Conservation (phyloP, 2,329 filamentous ascomycete genomes). For the Fusarium duplospermum region DNA sequence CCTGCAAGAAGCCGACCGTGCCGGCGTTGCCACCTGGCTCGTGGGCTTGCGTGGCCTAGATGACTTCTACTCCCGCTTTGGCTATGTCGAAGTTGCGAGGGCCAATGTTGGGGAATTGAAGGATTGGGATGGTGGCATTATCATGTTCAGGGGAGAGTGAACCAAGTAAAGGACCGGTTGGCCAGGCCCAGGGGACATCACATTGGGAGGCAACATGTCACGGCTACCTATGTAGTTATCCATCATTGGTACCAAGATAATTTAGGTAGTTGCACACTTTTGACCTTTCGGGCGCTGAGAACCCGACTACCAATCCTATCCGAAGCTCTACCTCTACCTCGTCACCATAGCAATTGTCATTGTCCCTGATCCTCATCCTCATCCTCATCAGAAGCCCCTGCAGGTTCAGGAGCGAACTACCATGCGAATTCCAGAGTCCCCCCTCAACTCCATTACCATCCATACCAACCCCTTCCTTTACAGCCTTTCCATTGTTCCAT, state of each 20-base stretch:
- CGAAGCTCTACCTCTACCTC: background rate
- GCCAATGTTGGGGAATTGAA: conserved; percentile 51
- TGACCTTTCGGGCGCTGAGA: background rate
- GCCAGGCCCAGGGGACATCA: background rate
- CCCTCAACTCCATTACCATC: conserved; percentile 10
- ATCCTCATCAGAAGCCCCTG: conserved; percentile 12
- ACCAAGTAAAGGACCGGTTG: background rate
- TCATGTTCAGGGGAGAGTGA: conserved; percentile 53
- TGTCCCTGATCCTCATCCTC: conserved; percentile 12
- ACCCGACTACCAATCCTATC: background rate
- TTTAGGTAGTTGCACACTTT: conserved; percentile 15
- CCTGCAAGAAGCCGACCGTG: conserved; percentile 44
- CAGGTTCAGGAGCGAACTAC: conserved; percentile 10
- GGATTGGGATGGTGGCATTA: conserved; percentile 50
- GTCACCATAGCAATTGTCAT: conserved; percentile 9
- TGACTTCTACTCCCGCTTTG: conserved; percentile 48
- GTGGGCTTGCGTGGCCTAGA: conserved; percentile 48
- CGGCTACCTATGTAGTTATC: background rate
- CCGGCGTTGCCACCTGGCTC: conserved; percentile 48
- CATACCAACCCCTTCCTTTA: background rate
- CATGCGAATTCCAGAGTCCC: conserved; percentile 5
- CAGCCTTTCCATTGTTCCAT: background rate
- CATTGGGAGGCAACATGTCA: background rate
- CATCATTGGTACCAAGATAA: background rate
- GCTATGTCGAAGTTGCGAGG: conserved; percentile 50